A percentile compares a stretch with the other conserved stretches of the same genome.
Evolutionary conservation across 164 flowering plant genomes (phyloP).

Genomic region (Amborella trichopoda): DNA sequence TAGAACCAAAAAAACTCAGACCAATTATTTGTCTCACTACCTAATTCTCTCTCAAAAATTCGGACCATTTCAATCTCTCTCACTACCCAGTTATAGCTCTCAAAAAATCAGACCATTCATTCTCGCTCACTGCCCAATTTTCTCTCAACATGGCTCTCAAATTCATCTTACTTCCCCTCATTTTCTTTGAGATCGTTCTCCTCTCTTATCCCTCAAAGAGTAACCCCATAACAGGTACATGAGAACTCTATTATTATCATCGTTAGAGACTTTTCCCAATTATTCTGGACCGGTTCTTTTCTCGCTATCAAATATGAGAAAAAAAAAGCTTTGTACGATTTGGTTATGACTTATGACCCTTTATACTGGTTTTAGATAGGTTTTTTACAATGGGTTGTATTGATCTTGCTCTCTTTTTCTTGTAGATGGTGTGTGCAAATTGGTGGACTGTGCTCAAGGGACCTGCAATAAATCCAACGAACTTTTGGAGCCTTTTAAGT

Average conservation of each 20-base stretch:
- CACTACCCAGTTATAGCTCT: background rate
- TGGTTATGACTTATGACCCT: background rate
- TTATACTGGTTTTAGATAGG: background rate
- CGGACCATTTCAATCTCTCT: background rate
- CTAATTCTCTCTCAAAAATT: background rate
- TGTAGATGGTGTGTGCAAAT: constrained; percentile 13
- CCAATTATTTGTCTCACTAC: background rate
- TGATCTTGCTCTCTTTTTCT: background rate
- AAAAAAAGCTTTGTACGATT: background rate
- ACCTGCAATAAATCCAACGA: constrained; percentile 16
- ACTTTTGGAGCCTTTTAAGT: constrained; percentile 15
- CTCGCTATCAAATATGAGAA: too few species aligned
- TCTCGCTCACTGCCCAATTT: background rate
- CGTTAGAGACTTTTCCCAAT: background rate
- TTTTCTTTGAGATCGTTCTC: background rate
- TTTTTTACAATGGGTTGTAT: background rate
- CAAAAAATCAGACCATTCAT: background rate
- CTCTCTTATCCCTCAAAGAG: background rate
- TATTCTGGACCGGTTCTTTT: background rate
- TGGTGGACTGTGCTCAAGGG: constrained; percentile 28
- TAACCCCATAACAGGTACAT: background rate
- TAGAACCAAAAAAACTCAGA: background rate
- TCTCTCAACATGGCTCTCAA: background rate
- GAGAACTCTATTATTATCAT: background rate
- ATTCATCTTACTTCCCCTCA: background rate